Percentiles rank a stretch among this genome's conserved stretches.
Evolutionary conservation across 108 stramenopile genomes (phyloP).

Genomic region (Fragilaria radians): DNA sequence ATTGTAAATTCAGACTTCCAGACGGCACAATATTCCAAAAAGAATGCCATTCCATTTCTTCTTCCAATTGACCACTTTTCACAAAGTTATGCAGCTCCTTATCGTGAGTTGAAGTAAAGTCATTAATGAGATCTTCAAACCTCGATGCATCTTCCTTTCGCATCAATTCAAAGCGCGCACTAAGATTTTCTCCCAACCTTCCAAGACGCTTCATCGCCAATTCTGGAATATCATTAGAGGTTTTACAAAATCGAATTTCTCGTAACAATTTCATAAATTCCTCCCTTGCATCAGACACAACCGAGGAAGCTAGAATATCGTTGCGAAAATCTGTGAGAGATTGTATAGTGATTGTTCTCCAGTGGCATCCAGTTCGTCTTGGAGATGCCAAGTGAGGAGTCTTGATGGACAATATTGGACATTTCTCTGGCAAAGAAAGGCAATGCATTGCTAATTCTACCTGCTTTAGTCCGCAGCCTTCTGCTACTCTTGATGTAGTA

Average conservation of each 20-base stretch:
- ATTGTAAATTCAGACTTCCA: slow-evolving; percentile 1
- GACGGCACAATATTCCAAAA: slow-evolving; percentile 13
- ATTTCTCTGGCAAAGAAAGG: slow-evolving; percentile 12
- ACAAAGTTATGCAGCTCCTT: slow-evolving; percentile 13
- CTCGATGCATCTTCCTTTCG: slow-evolving; percentile 29
- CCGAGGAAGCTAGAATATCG: slow-evolving; percentile 62
- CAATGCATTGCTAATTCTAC: slow-evolving; percentile 37
- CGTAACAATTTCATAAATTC: slow-evolving; percentile 39
- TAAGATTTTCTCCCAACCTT: too few relatives aligned
- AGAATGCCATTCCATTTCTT: neutral
- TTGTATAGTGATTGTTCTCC: slow-evolving; percentile 50
- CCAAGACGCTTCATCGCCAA: too few relatives aligned
- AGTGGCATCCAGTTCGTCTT: slow-evolving; percentile 46
- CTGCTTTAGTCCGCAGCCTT: slow-evolving; percentile 38
- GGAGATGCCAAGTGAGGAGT: slow-evolving; percentile 70
- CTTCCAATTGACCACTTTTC: neutral
- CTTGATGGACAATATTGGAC: slow-evolving; percentile 12
- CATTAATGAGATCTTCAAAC: slow-evolving; percentile 57
- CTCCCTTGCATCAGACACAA: slow-evolving; percentile 53
- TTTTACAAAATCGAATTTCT: too few relatives aligned
- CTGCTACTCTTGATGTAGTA: slow-evolving; percentile 43
- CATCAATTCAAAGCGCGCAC: too few relatives aligned
- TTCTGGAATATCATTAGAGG: too few relatives aligned
- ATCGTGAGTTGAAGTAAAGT: slow-evolving; percentile 47
- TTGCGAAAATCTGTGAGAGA: slow-evolving; percentile 44